Evolutionary conservation across 495 filamentous ascomycete species (phyloP).

Genomic region (Platismatia glauca): DNA sequence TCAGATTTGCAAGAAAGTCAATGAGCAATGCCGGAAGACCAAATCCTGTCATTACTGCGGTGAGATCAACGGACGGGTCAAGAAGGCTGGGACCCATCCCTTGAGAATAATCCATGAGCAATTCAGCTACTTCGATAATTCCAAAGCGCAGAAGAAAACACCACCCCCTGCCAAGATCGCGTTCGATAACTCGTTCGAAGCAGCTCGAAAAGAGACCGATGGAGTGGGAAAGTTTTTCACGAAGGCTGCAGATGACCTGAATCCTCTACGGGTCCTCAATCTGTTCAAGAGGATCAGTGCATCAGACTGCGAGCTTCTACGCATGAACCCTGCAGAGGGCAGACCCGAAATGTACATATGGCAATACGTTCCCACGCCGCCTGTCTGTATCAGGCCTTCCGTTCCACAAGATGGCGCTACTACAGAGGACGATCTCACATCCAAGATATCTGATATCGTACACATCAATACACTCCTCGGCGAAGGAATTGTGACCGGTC

Average conservation of each 20-base stretch:
- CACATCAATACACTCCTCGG: slow-evolving; percentile 78
- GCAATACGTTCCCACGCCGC: slow-evolving; percentile 91
- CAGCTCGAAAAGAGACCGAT: slow-evolving; percentile 59
- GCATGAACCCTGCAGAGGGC: slow-evolving; percentile 76
- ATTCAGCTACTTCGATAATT: slow-evolving; percentile 76
- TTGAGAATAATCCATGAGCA: slow-evolving; percentile 93
- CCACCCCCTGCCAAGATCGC: slow-evolving; percentile 66
- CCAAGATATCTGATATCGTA: slow-evolving; percentile 88
- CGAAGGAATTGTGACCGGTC: slow-evolving; percentile 67
- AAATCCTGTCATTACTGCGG: slow-evolving; percentile 67
- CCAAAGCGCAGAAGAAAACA: slow-evolving; percentile 73
- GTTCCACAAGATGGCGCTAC: slow-evolving; percentile 84
- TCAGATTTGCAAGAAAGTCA: slow-evolving; percentile 75
- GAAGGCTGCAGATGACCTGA: slow-evolving; percentile 89
- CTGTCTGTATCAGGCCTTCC: slow-evolving; percentile 86
- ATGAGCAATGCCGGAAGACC: slow-evolving; percentile 78
- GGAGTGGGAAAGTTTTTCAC: slow-evolving; percentile 86
- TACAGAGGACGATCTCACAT: slow-evolving; percentile 93
- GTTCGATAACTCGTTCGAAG: slow-evolving; percentile 75
- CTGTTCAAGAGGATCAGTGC: slow-evolving; percentile 81
- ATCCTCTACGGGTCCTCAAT: slow-evolving; percentile 79
- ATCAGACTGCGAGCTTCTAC: slow-evolving; percentile 81
- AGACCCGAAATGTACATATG: slow-evolving; percentile 96
- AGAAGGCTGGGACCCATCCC: slow-evolving; percentile 66
- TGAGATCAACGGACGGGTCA: slow-evolving; percentile 76